Evolutionary conservation across 1,284 basidiomycete species (phyloP), one percentile per base, ranked within the genome.

Genomic region (Pyrrhoderma noxium): DNA sequence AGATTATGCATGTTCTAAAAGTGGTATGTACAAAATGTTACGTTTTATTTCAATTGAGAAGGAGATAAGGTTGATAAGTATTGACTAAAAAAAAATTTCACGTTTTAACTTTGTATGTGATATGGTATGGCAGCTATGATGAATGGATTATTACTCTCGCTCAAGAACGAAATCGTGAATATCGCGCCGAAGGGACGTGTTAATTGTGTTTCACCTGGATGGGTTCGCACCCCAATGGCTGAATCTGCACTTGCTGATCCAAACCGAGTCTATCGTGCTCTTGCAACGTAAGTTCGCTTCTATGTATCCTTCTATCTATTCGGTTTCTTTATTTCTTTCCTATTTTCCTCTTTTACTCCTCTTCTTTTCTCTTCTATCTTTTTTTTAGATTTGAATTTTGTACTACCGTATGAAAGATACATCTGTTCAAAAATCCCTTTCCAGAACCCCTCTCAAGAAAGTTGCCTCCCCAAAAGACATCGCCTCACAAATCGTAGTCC

Each of bases 151-250:
- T 77, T 78, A 1, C 67, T 82, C 55, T 73, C 79, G 2, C 70
- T 89, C 56, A 88, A 89, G 66, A 89, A 88, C 61, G 86, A 89
- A 64, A 88, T 89, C 51, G 85, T 89, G 25, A 77, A 79, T 63
- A 79, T 87, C 56, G 84, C 83, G 0, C 82, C 85, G 0, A 70
- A 64, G 45, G 86, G 75, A 0, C 71, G 86, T 13, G 84, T 87
- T n/a, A 89, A 89, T 57, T 72, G 73, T 46, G 72, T 89, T 18
- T 82, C 77, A 0, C 86, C 86, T 4, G 85, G 85, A 5, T 89
- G 83, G 83, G 78, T 81, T 4, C 72, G 65, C 54, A 85, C 84
- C 13, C 73, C 76, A 0, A 77, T 80, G 79, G 80, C 74, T 0
- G 72, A 67, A 52, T 65, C 70, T 23, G 67, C 70, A 1, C 62